Evolutionary conservation across 225 moss, liverwort and hornwort genomes (phyloP), one percentile per base, ranked within the genome.

Genomic region (Straminergon stramineum): DNA sequence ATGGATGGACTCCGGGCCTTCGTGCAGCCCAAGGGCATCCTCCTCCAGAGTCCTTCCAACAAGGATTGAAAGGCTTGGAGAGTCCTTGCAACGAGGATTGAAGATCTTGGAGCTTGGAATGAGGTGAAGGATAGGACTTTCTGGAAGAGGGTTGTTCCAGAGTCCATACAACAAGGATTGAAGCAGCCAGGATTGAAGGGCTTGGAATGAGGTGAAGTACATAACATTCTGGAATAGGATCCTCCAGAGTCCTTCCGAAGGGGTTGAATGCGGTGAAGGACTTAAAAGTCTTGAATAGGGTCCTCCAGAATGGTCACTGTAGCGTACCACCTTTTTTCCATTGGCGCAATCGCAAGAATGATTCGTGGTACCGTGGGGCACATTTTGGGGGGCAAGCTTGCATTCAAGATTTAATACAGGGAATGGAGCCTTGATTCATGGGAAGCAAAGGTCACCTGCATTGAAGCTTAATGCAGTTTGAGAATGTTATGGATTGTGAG

Each of bases 1-100:
- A 91, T 96, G 89, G 97, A 99, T 66, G 96, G 98, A 23, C 91
- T 99, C 43, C 94, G 96, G 52, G 89, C 98, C 27, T 99, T 99
- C 17, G 97, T 99, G 45, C 95, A 96, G 87, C 97, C 98, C 4
- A 99, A 99, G 80, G 96, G 95, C 6, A 94, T 97, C 31, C 93
- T 95, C 60, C 93, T 99, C 52, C 98, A 99, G 91, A 89, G 88
- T 21, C 94, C 94, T 19, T 86, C 89, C 84, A 78, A 66, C 76
- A 92, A 91, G 75, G 85, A 92, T 51, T 92, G 87, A 94, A 26
- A n/a, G 39, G 39, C 56, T 83, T 32, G 63, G 82, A 34, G 22
- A 32, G 45, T 41, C 63, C 20, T 63, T 45, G 82, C 62, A 43
- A 82, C 82, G 32, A 62, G 37, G 56, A 37, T 58, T 80, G 10